Base-by-base conservation (phyloP, 371 early-diverging fungal species). In the Rhizomucor pusillus region DNA sequence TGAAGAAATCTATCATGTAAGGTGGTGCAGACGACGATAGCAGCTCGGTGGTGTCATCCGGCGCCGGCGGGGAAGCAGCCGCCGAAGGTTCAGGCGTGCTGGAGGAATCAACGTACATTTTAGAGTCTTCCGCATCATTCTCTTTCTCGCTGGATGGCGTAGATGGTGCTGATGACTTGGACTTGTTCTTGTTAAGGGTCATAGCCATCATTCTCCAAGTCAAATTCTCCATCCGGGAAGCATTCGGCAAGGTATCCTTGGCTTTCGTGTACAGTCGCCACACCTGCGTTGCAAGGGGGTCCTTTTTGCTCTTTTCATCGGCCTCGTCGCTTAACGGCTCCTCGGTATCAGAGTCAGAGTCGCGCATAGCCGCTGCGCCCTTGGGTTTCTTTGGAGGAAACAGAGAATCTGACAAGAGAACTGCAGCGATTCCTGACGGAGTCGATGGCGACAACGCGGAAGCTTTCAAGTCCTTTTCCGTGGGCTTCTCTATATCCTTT, bases 171-270 rank as follows among this genome's bases (percentile, higher is more conserved):
- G 49, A 55, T 13, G 55, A 55, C 23, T 47, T 55, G 3, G 16
- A 14, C 13, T 55, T 53, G 24, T 75, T 67, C 40, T 79, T 76
- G 44, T 68, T 73, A 14, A 77, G 52, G 2, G 75, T 73, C 69
- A 82, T 70, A 12, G 80, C 80, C 86, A 86, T 84, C 68, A 79
- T 75, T n/a, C 86, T 75, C 86, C 86, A 86, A 3, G 84, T 78
- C 33, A 83, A 43, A 59, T 86, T 86, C 58, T 86, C 86, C n/a
- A 84, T 57, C n/a, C 86, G 74, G 36, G 73, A 69, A 34, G 80
- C 84, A 33, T 86, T 69, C 13, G 83, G 82, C 23, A 83, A 47
- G 6, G 69, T 71, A 49, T 82, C 82, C 59, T 82, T 82, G 18
- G 85, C 81, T 60, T 82, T 82, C 14, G 84, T 80, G 57, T 80